These are phyloP conservation scores for Lizonia empirigonia DNA, from an alignment of 2,329 filamentous ascomycete genomes.

Conservation along the genomic window DNA sequence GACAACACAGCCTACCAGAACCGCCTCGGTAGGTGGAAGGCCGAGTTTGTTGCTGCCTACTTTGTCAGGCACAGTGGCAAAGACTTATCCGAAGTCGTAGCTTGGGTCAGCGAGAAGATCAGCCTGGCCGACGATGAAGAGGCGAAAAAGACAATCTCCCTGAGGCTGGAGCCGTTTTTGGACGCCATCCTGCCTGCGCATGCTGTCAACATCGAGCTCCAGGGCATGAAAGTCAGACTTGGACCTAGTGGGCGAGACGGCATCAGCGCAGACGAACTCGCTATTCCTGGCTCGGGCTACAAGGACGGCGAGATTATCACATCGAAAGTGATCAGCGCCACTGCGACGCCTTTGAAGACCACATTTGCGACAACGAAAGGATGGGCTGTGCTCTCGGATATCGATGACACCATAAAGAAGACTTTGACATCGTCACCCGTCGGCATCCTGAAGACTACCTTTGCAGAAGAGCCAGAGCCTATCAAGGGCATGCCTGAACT, in stretches of 20 bases:
- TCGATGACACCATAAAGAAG: conserved; percentile 95
- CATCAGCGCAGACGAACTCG: conserved; percentile 65
- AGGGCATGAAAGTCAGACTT: conserved; percentile 52
- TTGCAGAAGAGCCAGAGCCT: conserved; percentile 73
- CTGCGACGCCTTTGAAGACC: conserved; percentile 67
- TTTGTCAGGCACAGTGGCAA: conserved; percentile 75
- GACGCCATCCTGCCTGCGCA: conserved; percentile 75
- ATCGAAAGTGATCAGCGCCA: conserved; percentile 38
- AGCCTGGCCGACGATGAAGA: conserved; percentile 61
- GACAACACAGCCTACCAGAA: conserved; percentile 83
- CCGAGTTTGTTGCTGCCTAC: conserved; percentile 81
- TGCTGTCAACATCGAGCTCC: conserved; percentile 69
- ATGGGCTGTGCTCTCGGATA: conserved; percentile 85
- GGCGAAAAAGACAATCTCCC: conserved; percentile 64
- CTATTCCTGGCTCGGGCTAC: conserved; percentile 56
- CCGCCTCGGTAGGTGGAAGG: conserved; percentile 66
- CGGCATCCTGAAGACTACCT: conserved; percentile 83
- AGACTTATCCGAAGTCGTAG: conserved; percentile 70
- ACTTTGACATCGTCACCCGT: conserved; percentile 80
- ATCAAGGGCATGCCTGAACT: conserved; percentile 84
- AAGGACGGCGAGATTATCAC: conserved; percentile 42
- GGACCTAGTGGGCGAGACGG: conserved; percentile 75
- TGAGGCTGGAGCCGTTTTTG: conserved; percentile 76
- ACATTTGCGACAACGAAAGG: conserved; percentile 76
- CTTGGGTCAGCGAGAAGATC: conserved; percentile 71